Percentiles rank a stretch among this genome's conserved stretches.
phyloP scores from a whole-genome alignment of 192 early-diverging fungal species.

The Pecoramyces ruminantium region DNA sequence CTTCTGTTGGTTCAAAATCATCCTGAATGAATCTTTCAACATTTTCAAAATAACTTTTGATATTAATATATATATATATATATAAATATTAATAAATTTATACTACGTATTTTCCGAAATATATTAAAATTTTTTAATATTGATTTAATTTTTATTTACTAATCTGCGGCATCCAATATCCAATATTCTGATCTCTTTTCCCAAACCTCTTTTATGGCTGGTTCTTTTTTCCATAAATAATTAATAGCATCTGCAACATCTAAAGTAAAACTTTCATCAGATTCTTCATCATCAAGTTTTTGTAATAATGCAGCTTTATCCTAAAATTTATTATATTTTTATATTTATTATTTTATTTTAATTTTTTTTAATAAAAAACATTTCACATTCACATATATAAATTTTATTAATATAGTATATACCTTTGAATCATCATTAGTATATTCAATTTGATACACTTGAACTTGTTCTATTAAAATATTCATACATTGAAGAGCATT shows the following conservation, averaged over 20 bases:
- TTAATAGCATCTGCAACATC: neutral
- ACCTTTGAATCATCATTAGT: neutral
- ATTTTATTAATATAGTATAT: too few relatives aligned
- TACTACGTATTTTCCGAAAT: too few relatives aligned
- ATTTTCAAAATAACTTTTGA: neutral
- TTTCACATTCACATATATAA: too few relatives aligned
- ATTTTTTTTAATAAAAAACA: too few relatives aligned
- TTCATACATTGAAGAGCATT: conserved; percentile 1
- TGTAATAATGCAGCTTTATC: neutral
- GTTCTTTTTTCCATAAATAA: neutral
- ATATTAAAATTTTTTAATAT: too few relatives aligned
- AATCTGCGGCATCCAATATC: conserved; percentile 1
- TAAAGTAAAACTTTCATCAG: neutral
- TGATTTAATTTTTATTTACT: neutral
- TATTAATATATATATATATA: too few relatives aligned
- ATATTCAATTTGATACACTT: neutral
- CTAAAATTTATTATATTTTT: neutral
- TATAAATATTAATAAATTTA: too few relatives aligned
- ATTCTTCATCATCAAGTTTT: neutral
- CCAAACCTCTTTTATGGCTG: neutral
- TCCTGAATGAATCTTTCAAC: conserved; percentile 1
- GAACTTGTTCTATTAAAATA: neutral
- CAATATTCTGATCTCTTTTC: conserved; percentile 1
- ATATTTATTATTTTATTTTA: too few relatives aligned
- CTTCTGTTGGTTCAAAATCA: conserved; percentile 3